These are phyloP conservation scores for Podila horticola DNA, from an alignment of 192 early-diverging fungal genomes.

Conservation along the genomic window DNA sequence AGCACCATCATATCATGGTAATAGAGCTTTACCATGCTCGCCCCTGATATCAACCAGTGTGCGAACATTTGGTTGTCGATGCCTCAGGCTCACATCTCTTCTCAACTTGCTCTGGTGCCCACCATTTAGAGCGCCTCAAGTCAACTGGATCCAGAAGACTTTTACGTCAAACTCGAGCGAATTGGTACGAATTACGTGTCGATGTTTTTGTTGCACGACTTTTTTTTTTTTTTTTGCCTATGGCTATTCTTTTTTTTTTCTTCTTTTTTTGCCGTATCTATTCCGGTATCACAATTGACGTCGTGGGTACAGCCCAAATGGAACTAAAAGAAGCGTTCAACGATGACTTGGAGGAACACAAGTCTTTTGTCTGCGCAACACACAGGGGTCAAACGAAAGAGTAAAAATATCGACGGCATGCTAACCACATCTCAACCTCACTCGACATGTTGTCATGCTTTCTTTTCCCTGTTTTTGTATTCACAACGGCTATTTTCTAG, in stretches of 20 bases:
- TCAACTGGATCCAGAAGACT: conserved; percentile 69
- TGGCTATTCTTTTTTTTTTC: conserved; percentile 5
- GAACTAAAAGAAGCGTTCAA: no score
- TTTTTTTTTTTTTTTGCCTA: neutral
- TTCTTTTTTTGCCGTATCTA: neutral
- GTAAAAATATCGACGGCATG: no score
- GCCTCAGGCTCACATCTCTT: neutral
- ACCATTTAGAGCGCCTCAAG: conserved; percentile 42
- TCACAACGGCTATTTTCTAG: conserved; percentile 22
- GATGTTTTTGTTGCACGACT: neutral
- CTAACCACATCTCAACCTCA: neutral
- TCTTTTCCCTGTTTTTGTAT: neutral
- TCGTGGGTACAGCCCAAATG: no score
- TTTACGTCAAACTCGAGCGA: conserved; percentile 72
- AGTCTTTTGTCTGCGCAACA: no score
- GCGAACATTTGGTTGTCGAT: neutral
- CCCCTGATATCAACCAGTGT: neutral
- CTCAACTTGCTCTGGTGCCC: neutral
- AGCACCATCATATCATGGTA: neutral
- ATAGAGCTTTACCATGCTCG: no score
- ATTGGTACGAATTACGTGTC: conserved; percentile 56
- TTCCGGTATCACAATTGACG: neutral
- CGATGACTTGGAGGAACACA: no score
- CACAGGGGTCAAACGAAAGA: no score
- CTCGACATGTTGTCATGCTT: neutral